A percentile compares a stretch with the other conserved stretches of the same genome.
Evolutionary conservation across 106 monocot genomes (phyloP).

Genomic region (Dioscorea dumetorum): DNA sequence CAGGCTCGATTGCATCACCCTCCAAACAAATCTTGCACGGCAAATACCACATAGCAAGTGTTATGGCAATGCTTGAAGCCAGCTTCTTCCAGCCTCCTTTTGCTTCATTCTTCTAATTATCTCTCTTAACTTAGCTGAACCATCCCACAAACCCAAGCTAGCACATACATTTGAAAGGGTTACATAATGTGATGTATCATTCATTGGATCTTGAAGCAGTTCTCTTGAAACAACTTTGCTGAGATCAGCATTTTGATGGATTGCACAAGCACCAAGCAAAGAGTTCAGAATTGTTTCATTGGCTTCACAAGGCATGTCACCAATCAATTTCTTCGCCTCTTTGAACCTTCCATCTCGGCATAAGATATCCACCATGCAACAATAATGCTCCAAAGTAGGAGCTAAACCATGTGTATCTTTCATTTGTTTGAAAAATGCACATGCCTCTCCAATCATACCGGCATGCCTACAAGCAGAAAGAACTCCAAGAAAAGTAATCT

Average conservation of each 20-base stretch:
- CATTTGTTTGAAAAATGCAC: constrained; percentile 32
- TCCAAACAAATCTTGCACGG: no score
- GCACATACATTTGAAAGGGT: constrained; percentile 46
- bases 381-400: constrained; percentile 53
- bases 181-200: constrained; percentile 26
- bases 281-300: constrained; percentile 38
- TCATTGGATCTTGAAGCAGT: background rate
- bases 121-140: constrained; percentile 23
- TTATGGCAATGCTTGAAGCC: constrained; percentile 29
- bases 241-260: constrained; percentile 14
- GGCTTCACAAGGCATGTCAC: constrained; percentile 29
- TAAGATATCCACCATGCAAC: constrained; percentile 61
- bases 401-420: constrained; percentile 16
- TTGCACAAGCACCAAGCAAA: constrained; percentile 20
- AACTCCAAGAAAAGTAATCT: constrained; percentile 52
- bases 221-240: constrained; percentile 4
- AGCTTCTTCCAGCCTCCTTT: constrained; percentile 55
- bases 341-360: constrained; percentile 36
- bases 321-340: constrained; percentile 40
- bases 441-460: constrained; percentile 50
- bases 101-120: constrained; percentile 7
- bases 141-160: constrained; percentile 39
- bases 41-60: no score
- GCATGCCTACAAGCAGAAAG: constrained; percentile 78
- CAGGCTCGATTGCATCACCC: no score